Conservation (phyloP, 352 stramenopile genomes). For the Globisporangium echinulatum region DNA sequence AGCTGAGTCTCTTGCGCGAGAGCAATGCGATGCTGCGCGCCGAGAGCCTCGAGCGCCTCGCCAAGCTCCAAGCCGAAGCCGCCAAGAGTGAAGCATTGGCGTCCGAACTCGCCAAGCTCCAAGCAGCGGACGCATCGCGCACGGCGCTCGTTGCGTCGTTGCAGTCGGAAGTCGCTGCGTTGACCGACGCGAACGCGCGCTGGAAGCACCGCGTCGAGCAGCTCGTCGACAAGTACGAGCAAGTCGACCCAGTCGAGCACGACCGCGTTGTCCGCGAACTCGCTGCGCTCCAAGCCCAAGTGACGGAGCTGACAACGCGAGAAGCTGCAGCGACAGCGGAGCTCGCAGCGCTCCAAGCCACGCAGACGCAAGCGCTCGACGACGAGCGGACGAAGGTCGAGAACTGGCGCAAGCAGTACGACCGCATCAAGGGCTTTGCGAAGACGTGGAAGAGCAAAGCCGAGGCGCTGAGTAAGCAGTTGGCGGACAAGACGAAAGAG, state of each 20-base stretch:
- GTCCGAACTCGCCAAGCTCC: conserved; percentile 42
- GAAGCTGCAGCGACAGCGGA: conserved; percentile 34
- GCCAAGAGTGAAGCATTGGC: conserved; percentile 39
- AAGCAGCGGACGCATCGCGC: conserved; percentile 31
- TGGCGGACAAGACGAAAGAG: conserved; percentile 67
- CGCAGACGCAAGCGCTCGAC: conserved; percentile 38
- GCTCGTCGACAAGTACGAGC: conserved; percentile 79
- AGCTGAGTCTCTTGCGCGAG: conserved; percentile 69
- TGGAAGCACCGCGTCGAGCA: conserved; percentile 82
- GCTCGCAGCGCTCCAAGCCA: conserved; percentile 39
- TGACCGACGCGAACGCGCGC: conserved; percentile 58
- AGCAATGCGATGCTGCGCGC: conserved; percentile 76
- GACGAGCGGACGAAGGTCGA: conserved; percentile 64
- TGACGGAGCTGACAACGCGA: conserved; percentile 35
- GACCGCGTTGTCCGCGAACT: conserved; percentile 64
- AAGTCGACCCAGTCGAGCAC: conserved; percentile 65
- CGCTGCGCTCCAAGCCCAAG: conserved; percentile 38
- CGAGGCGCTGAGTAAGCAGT: conserved; percentile 51
- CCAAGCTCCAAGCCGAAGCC: conserved; percentile 46
- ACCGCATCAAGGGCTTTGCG: conserved; percentile 73
- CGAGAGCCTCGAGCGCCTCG: conserved; percentile 55
- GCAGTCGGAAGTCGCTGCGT: conserved; percentile 52
- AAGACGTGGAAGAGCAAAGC: conserved; percentile 83
- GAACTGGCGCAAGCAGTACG: conserved; percentile 71
- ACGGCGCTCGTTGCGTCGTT: conserved; percentile 50